A percentile compares a stretch with the other conserved stretches of the same genome.
Conservation (phyloP, 345 rosid genomes). For the Eucalyptus regnans region DNA sequence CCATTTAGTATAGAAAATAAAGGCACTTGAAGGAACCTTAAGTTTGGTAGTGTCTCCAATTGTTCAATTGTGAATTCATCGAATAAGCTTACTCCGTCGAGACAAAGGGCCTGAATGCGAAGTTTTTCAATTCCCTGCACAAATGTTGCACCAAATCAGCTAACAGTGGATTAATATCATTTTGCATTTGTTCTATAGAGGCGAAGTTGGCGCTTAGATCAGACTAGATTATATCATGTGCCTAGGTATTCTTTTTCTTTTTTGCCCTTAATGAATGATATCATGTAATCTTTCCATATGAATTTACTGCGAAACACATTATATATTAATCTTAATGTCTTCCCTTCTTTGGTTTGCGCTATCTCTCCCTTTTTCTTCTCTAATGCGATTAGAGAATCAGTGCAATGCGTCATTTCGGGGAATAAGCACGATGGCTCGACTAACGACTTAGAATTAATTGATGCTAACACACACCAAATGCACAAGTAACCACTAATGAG, state of each 20-base stretch:
- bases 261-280: too few species aligned
- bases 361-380: background rate
- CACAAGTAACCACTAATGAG: background rate
- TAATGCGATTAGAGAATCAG: background rate
- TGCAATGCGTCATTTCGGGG: background rate
- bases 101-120: too few species aligned
- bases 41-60: accelerated
- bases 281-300: background rate
- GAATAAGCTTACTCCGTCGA: accelerated
- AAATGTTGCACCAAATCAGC: too few species aligned
- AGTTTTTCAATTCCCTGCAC: too few species aligned
- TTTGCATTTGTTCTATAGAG: too few species aligned
- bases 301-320: background rate
- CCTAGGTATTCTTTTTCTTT: too few species aligned
- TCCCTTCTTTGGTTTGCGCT: background rate
- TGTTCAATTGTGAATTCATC: background rate
- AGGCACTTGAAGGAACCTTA: background rate
- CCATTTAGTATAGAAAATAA: background rate
- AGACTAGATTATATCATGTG: too few species aligned
- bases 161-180: too few species aligned
- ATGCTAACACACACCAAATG: background rate
- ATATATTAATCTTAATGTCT: background rate
- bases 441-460: background rate
- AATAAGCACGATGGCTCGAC: background rate
- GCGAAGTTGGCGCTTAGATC: too few species aligned